Conservation (phyloP, 371 early-diverging fungal genomes). For the Mucor circinelloides region DNA sequence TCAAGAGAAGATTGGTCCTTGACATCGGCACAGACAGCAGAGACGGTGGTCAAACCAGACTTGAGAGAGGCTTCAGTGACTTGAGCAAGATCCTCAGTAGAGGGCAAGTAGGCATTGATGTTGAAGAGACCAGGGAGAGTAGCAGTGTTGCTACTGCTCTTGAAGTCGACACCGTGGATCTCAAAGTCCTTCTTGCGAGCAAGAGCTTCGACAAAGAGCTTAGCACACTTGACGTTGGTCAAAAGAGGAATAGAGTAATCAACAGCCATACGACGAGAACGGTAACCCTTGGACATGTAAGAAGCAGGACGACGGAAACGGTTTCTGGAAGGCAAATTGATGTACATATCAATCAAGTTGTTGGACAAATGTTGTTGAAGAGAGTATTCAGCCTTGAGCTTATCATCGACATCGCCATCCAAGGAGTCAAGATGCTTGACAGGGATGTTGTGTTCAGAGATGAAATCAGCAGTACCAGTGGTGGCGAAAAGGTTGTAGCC, state of each 20-base stretch:
- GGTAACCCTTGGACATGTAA: conserved; percentile 95
- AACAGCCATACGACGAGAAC: conserved; percentile 94
- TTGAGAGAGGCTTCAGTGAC: conserved; percentile 76
- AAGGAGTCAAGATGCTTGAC: conserved; percentile 88
- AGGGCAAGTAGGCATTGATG: conserved; percentile 67
- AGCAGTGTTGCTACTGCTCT: conserved; percentile 82
- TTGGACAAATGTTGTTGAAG: conserved; percentile 92
- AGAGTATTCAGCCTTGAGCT: conserved; percentile 87
- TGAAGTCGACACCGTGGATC: conserved; percentile 82
- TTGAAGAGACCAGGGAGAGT: conserved; percentile 90
- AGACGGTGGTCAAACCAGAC: conserved; percentile 86
- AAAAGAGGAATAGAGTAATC: conserved; percentile 95
- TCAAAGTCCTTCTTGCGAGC: conserved; percentile 77
- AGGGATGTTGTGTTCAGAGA: conserved; percentile 88
- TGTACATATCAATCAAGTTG: conserved; percentile 96
- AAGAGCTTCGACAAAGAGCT: conserved; percentile 94
- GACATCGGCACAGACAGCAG: conserved; percentile 57
- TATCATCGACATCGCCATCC: conserved; percentile 51
- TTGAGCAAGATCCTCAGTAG: conserved; percentile 54
- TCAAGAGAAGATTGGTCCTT: conserved; percentile 58
- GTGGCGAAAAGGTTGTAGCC: conserved; percentile 94
- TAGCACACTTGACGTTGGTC: conserved; percentile 98
- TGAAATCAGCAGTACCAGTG: conserved; percentile 94
- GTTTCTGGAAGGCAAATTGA: conserved; percentile 96
- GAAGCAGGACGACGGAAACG: conserved; percentile 93